Conservation (phyloP, 805 yeast species). For the Phaffomyces antillensis region DNA sequence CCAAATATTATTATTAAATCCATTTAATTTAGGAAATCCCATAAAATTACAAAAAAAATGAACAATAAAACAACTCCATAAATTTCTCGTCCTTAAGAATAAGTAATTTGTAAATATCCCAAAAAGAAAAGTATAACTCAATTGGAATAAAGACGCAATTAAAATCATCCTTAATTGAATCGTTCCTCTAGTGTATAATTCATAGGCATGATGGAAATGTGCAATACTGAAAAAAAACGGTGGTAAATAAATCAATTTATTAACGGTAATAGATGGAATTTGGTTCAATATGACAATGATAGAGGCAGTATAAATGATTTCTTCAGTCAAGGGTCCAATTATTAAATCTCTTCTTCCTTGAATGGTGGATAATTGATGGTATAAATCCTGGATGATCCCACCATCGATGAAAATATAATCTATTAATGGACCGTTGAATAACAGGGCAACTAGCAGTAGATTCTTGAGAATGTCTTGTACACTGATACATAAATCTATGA, state of each 20-base stretch:
- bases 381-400: slow-evolving; percentile 17
- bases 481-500: slow-evolving; percentile 7
- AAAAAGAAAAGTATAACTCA: slow-evolving; percentile 59
- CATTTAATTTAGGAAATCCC: slow-evolving; percentile 50
- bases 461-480: slow-evolving; percentile 14
- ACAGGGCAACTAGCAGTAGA: slow-evolving; percentile 27
- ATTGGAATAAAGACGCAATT: slow-evolving; percentile 41
- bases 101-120: slow-evolving; percentile 59
- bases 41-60: slow-evolving; percentile 65
- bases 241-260: slow-evolving; percentile 30
- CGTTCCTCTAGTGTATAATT: slow-evolving; percentile 27
- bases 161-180: slow-evolving; percentile 27
- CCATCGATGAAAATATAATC: slow-evolving; percentile 24
- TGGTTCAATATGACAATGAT: slow-evolving; percentile 28
- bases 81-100: slow-evolving; percentile 42
- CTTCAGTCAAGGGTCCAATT: slow-evolving; percentile 77
- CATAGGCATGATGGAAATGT: slow-evolving; percentile 69
- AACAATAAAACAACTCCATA: slow-evolving; percentile 50
- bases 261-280: slow-evolving; percentile 10
- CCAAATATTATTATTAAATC: slow-evolving; percentile 21
- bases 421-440: slow-evolving; percentile 44
- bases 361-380: slow-evolving; percentile 22
- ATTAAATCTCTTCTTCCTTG: slow-evolving; percentile 49
- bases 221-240: slow-evolving; percentile 73
- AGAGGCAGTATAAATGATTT: slow-evolving; percentile 55